A percentile compares a stretch with the other conserved stretches of the same genome.
Conservation (phyloP, 805 yeast genomes). For the Peterozyma toletana region DNA sequence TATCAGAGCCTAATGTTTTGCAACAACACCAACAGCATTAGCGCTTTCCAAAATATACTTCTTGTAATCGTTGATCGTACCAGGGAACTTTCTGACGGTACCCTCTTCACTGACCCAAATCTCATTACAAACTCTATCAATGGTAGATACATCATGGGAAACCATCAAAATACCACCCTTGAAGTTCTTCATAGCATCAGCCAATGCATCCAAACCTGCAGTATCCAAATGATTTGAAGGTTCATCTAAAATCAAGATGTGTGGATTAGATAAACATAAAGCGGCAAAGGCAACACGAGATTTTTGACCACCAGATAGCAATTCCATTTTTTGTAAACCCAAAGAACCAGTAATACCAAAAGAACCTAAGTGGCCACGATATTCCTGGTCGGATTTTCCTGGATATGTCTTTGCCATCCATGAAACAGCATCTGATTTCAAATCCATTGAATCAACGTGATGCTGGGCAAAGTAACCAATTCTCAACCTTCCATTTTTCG, state of each 20-base stretch:
- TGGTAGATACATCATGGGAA: conserved; percentile 92
- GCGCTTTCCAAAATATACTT: conserved; percentile 77
- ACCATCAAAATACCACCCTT: conserved; percentile 97
- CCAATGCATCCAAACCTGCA: conserved; percentile 91
- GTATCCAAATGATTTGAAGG: conserved; percentile 99
- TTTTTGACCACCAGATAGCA: conserved; percentile 96
- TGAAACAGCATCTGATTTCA: conserved; percentile 75
- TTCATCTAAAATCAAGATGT: conserved; percentile 88
- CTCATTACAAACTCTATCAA: conserved; percentile 82
- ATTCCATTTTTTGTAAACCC: conserved; percentile 84
- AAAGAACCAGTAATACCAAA: conserved; percentile 95
- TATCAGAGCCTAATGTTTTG: conserved; percentile 46
- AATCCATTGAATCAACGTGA: conserved; percentile 96
- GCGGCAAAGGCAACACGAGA: conserved; percentile 98
- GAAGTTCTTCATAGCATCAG: conserved; percentile 81
- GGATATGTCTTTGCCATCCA: conserved; percentile 92
- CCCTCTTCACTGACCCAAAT: conserved; percentile 94
- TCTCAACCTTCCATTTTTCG: conserved; percentile 78
- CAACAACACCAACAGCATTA: conserved; percentile 84
- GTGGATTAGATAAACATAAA: conserved; percentile 83
- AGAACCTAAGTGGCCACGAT: conserved; percentile 92
- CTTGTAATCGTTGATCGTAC: conserved; percentile 84
- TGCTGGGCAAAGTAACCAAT: conserved; percentile 98
- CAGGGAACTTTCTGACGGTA: conserved; percentile 69
- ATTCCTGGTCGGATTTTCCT: conserved; percentile 93